Percentiles rank a stretch among this genome's conserved stretches.
Conservation (phyloP, 2,329 filamentous ascomycete genomes). For the Ascochyta viciae-villosae region DNA sequence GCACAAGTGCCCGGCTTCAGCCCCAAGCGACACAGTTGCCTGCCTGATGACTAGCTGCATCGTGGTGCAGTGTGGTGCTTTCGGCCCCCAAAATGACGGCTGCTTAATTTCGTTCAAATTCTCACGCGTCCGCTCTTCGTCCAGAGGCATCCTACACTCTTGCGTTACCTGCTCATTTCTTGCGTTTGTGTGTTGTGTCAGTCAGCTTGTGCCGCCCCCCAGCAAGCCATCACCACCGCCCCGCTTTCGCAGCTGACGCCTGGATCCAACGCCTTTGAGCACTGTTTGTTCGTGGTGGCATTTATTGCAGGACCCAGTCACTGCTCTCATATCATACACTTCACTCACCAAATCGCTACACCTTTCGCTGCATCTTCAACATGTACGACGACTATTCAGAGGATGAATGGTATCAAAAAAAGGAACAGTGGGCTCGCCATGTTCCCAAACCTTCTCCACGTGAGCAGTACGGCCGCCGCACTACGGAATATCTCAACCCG, state of each 20-base stretch:
- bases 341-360: neutral
- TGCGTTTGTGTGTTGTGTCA: slow-evolving; percentile 27
- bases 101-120: slow-evolving; percentile 30
- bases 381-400: slow-evolving; percentile 39
- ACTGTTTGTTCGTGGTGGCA: slow-evolving; percentile 16
- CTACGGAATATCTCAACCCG: slow-evolving; percentile 41
- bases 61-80: slow-evolving; percentile 25
- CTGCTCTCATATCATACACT: neutral
- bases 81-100: slow-evolving; percentile 32
- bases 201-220: slow-evolving; percentile 32
- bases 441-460: slow-evolving; percentile 28
- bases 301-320: neutral
- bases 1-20: slow-evolving; percentile 26
- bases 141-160: slow-evolving; percentile 20
- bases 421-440: slow-evolving; percentile 43
- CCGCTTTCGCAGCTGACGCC: slow-evolving; percentile 26
- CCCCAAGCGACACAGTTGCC: slow-evolving; percentile 25
- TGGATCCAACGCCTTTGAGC: slow-evolving; percentile 21
- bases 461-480: slow-evolving; percentile 31
- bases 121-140: slow-evolving; percentile 26
- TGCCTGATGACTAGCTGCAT: slow-evolving; percentile 43
- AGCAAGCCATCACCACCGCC: slow-evolving; percentile 22
- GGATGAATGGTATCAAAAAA: slow-evolving; percentile 40
- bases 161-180: slow-evolving; percentile 23
- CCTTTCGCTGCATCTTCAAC: slow-evolving; percentile 2